Base-by-base conservation (phyloP, 2,329 filamentous ascomycete genomes). In the Fusarium tuaranense region DNA sequence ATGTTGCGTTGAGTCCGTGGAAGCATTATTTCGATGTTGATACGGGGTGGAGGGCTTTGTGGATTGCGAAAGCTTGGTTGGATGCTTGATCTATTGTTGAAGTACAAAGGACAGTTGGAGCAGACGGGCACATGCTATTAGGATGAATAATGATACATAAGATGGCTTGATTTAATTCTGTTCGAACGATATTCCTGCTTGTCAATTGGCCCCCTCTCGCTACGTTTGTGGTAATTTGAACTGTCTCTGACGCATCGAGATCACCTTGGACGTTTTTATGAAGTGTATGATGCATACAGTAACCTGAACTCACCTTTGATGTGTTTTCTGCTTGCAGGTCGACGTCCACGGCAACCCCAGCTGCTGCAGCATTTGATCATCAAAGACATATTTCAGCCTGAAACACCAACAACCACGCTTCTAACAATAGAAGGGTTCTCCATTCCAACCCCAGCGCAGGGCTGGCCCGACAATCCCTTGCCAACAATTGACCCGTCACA, bases 51-150 rank as follows among this genome's bases (percentile, higher is more conserved):
- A 78, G 51, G n/a, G 72, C 78, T 3, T 77, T 74, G 60, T 81
- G 78, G 4, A 68, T 73, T 18, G 80, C 81, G 74, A 10, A 80
- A 57, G 3, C 75, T 78, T 9, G 48, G 48, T 13, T 53, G 18
- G 48, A 53, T 76, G 67, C 13, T 78, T 78, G 34, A 80, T 36
- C 34, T 14, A 36, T 14, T 36, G 34, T 36, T 14, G 34, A 36
- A 36, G 34, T 2, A 36, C 13, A 36, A 36, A 36, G 13, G 34
- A 36, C 34, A 36, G 34, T 34, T 34, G 13, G 32, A 34, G 32
- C 32, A 34, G 32, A 34, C 32, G 32, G 32, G 32, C 32, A 36
- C 13, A 36, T 36, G 34, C 13, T 36, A 36, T 36, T 36, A 13
- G 34, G 34, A 34, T 34, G 12, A 34, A 34, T 34, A 14, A 34